Evolutionary conservation across 768 basidiomycete species (phyloP).

Genomic region (Cubamyces lactineus): DNA sequence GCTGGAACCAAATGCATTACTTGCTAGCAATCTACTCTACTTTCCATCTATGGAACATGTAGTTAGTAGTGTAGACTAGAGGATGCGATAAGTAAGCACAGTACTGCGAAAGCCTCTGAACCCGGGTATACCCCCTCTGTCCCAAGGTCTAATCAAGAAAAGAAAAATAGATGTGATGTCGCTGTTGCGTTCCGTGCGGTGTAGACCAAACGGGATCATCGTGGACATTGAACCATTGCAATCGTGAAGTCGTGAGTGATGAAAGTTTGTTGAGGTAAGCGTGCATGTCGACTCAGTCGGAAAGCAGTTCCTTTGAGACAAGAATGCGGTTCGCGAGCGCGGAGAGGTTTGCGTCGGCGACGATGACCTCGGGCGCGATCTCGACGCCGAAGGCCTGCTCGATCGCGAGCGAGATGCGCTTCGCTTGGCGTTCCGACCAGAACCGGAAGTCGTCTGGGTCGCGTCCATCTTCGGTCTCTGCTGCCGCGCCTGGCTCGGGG

Average conservation of each 20-base stretch:
- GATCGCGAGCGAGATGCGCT: constrained; percentile 80
- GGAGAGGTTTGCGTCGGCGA: constrained; percentile 93
- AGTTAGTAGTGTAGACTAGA: neutral
- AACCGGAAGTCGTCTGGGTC: constrained; percentile 95
- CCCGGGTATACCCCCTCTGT: no score
- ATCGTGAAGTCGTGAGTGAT: no score
- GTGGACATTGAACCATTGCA: no score
- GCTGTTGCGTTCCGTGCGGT: no score
- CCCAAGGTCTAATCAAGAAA: no score
- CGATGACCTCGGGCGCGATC: constrained; percentile 84
- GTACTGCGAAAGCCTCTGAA: no score
- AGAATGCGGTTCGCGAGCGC: constrained; percentile 83
- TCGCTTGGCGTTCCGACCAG: constrained; percentile 90
- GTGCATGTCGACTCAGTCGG: constrained; percentile 16
- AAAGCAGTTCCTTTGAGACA: constrained; percentile 52
- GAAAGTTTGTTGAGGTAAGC: no score
- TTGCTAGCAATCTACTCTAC: neutral
- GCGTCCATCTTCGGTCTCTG: constrained; percentile 41
- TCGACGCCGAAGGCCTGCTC: constrained; percentile 87
- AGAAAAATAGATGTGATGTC: no score
- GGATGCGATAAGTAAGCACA: neutral
- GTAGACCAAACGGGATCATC: no score
- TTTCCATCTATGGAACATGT: neutral
- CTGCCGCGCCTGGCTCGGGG: constrained; percentile 23
- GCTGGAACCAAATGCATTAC: neutral